Conservation (phyloP, 306 rosid species). For the Erythrophleum fordii region DNA sequence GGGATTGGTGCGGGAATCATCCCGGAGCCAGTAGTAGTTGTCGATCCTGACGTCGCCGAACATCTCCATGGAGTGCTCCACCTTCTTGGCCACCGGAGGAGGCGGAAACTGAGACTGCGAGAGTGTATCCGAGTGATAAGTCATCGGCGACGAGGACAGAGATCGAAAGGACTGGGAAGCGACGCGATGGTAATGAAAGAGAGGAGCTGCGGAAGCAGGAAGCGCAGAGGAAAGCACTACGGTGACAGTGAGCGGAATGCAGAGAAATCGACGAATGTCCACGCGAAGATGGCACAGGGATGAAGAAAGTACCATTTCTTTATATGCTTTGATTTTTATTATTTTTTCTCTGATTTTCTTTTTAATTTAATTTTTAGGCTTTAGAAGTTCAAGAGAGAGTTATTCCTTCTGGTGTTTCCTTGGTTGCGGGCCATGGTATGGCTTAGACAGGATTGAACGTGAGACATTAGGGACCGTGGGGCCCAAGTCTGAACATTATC, state of each 20-base stretch:
- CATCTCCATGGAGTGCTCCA: conserved; percentile 70
- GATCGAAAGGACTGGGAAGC: conserved; percentile 5
- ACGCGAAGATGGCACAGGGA: neutral
- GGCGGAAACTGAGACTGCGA: conserved; percentile 36
- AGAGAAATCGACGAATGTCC: conserved; percentile 27
- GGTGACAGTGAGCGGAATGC: conserved; percentile 41
- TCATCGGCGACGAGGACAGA: conserved; percentile 40
- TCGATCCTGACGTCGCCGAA: conserved; percentile 83
- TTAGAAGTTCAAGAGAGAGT: neutral
- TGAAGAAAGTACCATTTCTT: conserved; percentile 25
- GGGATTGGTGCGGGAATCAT: conserved; percentile 77
- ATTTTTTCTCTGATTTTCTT: neutral
- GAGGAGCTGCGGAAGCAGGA: conserved; percentile 26
- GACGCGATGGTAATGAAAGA: conserved; percentile 8
- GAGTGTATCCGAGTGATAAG: neutral
- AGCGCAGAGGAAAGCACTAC: conserved; percentile 36
- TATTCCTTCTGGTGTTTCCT: too few species aligned
- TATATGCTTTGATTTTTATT: neutral
- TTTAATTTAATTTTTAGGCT: neutral
- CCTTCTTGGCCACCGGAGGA: conserved; percentile 84
- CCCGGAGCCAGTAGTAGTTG: conserved; percentile 89
- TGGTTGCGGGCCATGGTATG: too few species aligned
- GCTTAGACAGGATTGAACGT: too few species aligned
- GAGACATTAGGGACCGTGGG: too few species aligned
- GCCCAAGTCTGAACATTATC: too few species aligned